A percentile compares a stretch with the other conserved stretches of the same genome.
These are phyloP conservation scores for Colletotrichum orchidophilum DNA, from an alignment of 2,329 filamentous ascomycete species.

Conservation along the genomic window DNA sequence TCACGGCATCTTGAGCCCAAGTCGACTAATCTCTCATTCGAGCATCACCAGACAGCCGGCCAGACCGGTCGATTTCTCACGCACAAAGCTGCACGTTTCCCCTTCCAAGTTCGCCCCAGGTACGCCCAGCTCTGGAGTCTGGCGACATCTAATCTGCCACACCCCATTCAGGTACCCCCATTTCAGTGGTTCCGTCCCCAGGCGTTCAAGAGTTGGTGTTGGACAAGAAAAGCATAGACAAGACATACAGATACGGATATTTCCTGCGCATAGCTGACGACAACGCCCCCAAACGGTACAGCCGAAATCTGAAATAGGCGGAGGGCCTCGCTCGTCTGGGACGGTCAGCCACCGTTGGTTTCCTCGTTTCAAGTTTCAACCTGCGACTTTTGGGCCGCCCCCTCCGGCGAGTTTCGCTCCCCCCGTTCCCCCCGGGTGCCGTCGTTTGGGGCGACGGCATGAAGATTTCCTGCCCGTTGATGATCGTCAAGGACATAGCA, in stretches of 20 bases:
- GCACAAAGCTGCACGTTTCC: neutral
- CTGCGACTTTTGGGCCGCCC: slow-evolving; percentile 21
- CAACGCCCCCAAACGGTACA: slow-evolving; percentile 1
- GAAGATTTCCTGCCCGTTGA: neutral
- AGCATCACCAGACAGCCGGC: slow-evolving; percentile 5
- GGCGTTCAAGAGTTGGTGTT: neutral
- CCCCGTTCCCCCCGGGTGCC: neutral
- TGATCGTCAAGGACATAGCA: neutral
- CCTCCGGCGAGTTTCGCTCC: slow-evolving; percentile 26
- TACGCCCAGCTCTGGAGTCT: neutral
- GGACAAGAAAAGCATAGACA: neutral
- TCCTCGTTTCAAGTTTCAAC: slow-evolving; percentile 30
- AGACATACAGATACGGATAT: neutral
- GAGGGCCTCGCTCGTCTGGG: neutral
- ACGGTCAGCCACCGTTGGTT: slow-evolving; percentile 7
- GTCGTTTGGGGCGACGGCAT: slow-evolving; percentile 15
- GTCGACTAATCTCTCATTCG: neutral
- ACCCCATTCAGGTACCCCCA: slow-evolving; percentile 1
- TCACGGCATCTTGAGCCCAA: neutral
- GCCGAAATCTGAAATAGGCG: neutral
- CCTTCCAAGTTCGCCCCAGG: neutral
- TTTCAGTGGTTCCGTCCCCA: neutral
- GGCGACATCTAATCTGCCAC: slow-evolving; percentile 13
- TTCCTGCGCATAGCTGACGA: neutral
- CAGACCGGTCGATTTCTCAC: neutral